Percentiles rank a stretch among this genome's conserved stretches.
phyloP scores from a whole-genome alignment of 2,329 filamentous ascomycete genomes.

The Colletotrichum sp. region DNA sequence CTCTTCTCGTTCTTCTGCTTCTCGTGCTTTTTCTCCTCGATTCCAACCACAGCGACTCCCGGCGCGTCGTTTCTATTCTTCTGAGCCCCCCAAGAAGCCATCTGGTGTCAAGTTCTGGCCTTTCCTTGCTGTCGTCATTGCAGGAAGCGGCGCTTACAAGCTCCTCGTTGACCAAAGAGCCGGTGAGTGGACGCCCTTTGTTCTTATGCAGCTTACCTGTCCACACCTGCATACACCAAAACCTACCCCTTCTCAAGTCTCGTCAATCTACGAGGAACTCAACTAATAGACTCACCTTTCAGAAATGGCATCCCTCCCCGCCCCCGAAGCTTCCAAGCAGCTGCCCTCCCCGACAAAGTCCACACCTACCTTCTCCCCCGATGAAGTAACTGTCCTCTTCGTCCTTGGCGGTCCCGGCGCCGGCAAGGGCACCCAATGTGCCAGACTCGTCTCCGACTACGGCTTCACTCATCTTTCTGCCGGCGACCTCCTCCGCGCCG shows the following conservation, averaged over 20 bases:
- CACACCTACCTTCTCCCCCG: conserved; percentile 73
- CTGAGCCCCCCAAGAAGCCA: conserved; percentile 36
- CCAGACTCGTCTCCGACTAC: conserved; percentile 84
- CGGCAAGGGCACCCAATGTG: conserved; percentile 96
- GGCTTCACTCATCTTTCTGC: conserved; percentile 93
- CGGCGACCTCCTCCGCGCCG: conserved; percentile 90
- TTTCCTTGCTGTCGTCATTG: conserved; percentile 54
- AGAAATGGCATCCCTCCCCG: conserved; percentile 45
- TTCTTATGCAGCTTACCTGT: neutral
- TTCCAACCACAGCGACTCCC: conserved; percentile 9
- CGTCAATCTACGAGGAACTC: neutral
- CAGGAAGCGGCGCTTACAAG: conserved; percentile 55
- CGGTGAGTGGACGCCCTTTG: conserved; percentile 39
- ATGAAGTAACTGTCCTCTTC: conserved; percentile 90
- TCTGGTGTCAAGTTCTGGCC: conserved; percentile 62
- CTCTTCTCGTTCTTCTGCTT: neutral
- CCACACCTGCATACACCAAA: neutral
- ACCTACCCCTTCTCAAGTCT: neutral
- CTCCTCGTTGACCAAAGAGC: conserved; percentile 54
- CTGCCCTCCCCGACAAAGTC: conserved; percentile 58
- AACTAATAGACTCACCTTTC: conserved; percentile 19
- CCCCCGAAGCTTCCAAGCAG: conserved; percentile 44
- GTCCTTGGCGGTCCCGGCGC: conserved; percentile 95
- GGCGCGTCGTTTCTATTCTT: conserved; percentile 44
- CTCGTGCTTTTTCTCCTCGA: neutral